These are phyloP conservation scores for Sicyos edulis DNA, from an alignment of 306 rosid genomes.

Conservation along the genomic window DNA sequence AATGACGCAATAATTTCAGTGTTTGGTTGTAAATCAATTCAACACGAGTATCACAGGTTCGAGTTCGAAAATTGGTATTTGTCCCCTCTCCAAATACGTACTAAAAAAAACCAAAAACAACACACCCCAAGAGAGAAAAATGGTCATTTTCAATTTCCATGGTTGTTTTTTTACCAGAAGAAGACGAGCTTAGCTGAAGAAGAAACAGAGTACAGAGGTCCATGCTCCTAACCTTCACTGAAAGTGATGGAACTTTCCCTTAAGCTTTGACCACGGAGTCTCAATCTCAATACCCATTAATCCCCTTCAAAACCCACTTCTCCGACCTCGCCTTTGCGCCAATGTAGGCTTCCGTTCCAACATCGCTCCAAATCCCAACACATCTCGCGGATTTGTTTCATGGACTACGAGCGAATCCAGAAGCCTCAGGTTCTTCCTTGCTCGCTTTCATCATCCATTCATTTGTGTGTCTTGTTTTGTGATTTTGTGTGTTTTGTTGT, in stretches of 20 bases:
- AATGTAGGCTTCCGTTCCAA: not conserved
- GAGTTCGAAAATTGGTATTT: no score
- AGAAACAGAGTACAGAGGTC: not conserved
- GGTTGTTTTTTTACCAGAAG: not conserved
- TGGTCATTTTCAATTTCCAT: not conserved
- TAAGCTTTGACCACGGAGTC: not conserved
- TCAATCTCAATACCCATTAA: not conserved
- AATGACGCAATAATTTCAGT: no score
- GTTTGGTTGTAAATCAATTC: no score
- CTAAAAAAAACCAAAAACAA: no score
- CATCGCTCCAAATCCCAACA: not conserved
- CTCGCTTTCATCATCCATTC: constrained; percentile 10
- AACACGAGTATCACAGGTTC: no score
- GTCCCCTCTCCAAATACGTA: no score
- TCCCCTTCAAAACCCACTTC: not conserved
- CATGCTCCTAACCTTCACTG: not conserved
- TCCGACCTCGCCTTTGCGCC: not conserved
- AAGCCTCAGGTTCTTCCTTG: constrained; percentile 65
- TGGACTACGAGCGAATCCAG: constrained; percentile 96
- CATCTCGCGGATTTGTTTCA: constrained; percentile 10
- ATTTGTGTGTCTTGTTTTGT: not conserved
- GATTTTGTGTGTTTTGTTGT: constrained; percentile 10
- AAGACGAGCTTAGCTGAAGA: constrained; percentile 6
- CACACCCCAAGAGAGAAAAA: not conserved
- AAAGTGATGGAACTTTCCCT: not conserved